phyloP scores from a whole-genome alignment of 2,329 filamentous ascomycete species.

The Penicillium capsulatum region DNA sequence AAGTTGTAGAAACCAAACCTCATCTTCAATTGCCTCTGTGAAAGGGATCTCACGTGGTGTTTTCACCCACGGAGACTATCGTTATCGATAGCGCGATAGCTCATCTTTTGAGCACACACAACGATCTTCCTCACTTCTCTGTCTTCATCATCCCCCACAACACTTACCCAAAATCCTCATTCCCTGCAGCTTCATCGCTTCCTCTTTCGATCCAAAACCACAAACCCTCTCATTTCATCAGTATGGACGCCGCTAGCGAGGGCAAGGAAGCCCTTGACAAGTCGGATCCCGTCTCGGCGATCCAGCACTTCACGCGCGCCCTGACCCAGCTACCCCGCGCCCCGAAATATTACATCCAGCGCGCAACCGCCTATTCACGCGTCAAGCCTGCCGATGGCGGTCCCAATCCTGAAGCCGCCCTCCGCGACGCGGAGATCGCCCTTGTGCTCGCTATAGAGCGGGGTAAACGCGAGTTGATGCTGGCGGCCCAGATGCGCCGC shows the following conservation, averaged over 20 bases:
- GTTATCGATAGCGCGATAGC: too few species aligned
- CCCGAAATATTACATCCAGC: constrained; percentile 74
- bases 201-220: background rate
- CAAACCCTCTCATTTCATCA: background rate
- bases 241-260: constrained; percentile 52
- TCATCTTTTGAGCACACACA: too few species aligned
- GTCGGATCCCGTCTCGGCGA: constrained; percentile 63
- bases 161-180: background rate
- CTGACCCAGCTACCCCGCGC: constrained; percentile 60
- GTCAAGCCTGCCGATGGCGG: constrained; percentile 49
- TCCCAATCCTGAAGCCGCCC: constrained; percentile 47
- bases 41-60: too few species aligned
- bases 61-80: too few species aligned
- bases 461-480: constrained; percentile 69
- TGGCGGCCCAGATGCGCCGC: constrained; percentile 76
- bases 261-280: constrained; percentile 60
- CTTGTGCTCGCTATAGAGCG: constrained; percentile 61
- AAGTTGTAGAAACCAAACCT: constrained; percentile 5
- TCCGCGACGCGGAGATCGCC: constrained; percentile 66
- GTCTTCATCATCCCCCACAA: too few species aligned
- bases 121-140: too few species aligned
- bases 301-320: constrained; percentile 64
- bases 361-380: constrained; percentile 73
- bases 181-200: background rate
- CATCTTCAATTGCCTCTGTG: background rate